Evolutionary conservation across 2,329 filamentous ascomycete genomes (phyloP), one percentile per base, ranked within the genome.

Genomic region (Canariomyces notabilis): DNA sequence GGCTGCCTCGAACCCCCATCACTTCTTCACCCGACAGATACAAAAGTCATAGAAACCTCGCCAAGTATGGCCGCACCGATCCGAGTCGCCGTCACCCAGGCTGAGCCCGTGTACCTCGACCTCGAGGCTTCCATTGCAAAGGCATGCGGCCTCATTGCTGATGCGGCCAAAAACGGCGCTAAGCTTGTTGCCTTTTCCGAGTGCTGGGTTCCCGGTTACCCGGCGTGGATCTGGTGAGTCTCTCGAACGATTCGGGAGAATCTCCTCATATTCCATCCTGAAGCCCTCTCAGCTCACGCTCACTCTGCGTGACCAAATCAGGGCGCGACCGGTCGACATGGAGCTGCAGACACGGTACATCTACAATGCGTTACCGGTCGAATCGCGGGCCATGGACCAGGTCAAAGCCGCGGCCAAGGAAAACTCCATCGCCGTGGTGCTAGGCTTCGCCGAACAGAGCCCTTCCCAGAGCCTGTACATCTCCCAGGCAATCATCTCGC

Each of bases 91-190:
- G 71, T 72, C n/a, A 66, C 69, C 0, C 76, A 80, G 54, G 68
- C 71, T 7, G 77, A 80, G 55, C 75, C 76, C 0, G 66, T 64
- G 8, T 80, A 74, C 73, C 64, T 79, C 4, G 72, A 80, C 50
- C 64, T 79, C 2, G 57, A 64, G 6, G 70, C 53, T 0, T 63
- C 67, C 0, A 67, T 79, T 3, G 54, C 65, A 2, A 79, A 78
- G 58, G 74, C 75, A 4, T 67, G 69, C 51, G 49, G 53, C 0
- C 61, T 79, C 46, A 76, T 80, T 43, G 54, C 58, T 19, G 70
- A 78, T 51, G 77, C 76, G 1, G 70, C 70, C 6, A 42, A 54
- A 1, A 66, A 69, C 14, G 71, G 69, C 1, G 73, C 72, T 0
- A 65, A 71, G 35, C 59, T 81, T 3, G 61, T 80, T n/a, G 62